These are phyloP conservation scores for Fusarium agapanthi DNA, from an alignment of 2,329 filamentous ascomycete species.

Conservation along the genomic window DNA sequence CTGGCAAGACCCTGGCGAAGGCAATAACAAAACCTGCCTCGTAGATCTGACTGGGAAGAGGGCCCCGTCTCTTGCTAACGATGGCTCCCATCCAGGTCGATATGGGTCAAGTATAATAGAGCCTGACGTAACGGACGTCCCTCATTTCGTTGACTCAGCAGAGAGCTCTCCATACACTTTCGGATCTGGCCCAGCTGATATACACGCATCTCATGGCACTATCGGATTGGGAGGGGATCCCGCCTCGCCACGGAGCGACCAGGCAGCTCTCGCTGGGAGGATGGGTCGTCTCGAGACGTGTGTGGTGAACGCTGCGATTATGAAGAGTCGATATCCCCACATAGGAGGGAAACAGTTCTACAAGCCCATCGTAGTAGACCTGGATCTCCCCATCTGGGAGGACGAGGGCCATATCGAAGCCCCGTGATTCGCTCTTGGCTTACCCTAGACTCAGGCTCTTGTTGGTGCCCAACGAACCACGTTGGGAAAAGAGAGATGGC, in stretches of 20 bases:
- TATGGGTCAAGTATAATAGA: not conserved
- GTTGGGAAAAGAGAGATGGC: constrained; percentile 1
- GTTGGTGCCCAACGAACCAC: constrained; percentile 40
- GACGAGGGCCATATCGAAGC: constrained; percentile 11
- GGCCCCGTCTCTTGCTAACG: constrained; percentile 55
- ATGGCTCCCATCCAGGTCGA: constrained; percentile 49
- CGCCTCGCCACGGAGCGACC: constrained; percentile 54
- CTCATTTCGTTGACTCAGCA: not conserved
- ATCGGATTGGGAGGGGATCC: constrained; percentile 52
- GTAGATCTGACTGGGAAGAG: constrained; percentile 66
- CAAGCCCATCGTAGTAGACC: constrained; percentile 84
- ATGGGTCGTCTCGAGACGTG: constrained; percentile 72
- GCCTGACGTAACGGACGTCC: not conserved
- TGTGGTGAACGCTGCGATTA: constrained; percentile 81
- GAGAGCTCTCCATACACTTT: constrained; percentile 10
- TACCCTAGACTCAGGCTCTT: constrained; percentile 28
- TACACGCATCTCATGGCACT: constrained; percentile 36
- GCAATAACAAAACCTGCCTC: constrained; percentile 66
- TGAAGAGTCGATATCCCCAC: constrained; percentile 73
- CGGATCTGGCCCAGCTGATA: constrained; percentile 28
- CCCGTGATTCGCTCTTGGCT: constrained; percentile 12
- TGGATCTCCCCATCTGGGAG: constrained; percentile 70
- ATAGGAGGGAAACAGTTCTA: constrained; percentile 70
- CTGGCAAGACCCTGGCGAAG: constrained; percentile 69
- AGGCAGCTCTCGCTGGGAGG: constrained; percentile 51